Evolutionary conservation across 176 grass and related monocot genomes (phyloP).

Genomic region (Aegilops bicornis): DNA sequence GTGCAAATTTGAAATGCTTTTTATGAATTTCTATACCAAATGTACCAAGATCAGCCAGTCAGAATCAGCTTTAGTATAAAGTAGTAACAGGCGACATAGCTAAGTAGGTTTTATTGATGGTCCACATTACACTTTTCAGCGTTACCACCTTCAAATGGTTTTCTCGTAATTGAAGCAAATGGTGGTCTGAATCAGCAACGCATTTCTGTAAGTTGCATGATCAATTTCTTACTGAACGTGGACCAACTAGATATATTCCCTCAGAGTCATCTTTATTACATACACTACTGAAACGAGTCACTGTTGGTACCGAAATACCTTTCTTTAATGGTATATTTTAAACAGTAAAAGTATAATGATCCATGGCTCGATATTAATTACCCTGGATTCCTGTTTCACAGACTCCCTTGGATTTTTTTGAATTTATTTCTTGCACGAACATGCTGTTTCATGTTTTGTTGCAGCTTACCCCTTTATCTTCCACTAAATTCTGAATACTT

Average conservation of each 20-base stretch:
- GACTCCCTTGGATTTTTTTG: background rate
- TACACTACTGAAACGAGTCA: background rate
- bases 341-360: background rate
- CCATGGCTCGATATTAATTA: background rate
- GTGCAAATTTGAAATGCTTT: conserved; percentile 38
- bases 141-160: conserved; percentile 81
- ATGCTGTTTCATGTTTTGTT: background rate
- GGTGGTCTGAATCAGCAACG: conserved; percentile 96
- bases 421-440: background rate
- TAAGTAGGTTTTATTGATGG: conserved; percentile 17
- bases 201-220: conserved; percentile 74
- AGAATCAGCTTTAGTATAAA: conserved; percentile 13
- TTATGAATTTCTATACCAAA: conserved; percentile 9
- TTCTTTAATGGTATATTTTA: background rate
- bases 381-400: background rate
- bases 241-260: background rate
- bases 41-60: background rate
- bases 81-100: background rate
- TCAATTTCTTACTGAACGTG: background rate
- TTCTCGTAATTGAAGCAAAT: conserved; percentile 92
- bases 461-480: background rate
- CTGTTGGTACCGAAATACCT: background rate
- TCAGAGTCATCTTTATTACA: background rate
- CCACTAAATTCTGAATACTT: background rate
- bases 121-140: conserved; percentile 46